Conservation (phyloP, 257 asterid species). For the Nicotiana noctiflora region DNA sequence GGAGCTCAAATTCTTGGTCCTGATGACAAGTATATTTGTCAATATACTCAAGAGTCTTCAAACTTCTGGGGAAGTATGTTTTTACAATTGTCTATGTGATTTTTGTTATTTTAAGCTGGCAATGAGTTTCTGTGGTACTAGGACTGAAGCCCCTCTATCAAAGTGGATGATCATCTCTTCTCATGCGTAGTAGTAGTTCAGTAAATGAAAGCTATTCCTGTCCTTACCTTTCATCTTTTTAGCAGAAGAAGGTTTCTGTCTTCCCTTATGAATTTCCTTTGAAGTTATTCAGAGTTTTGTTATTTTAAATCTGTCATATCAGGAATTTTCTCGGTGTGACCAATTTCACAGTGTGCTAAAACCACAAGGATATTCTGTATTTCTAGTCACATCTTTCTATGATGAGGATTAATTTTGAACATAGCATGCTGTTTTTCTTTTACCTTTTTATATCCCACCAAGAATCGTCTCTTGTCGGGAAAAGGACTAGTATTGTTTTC, state of each 20-base stretch:
- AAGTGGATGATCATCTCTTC: neutral
- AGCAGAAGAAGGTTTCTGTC: neutral
- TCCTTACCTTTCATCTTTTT: neutral
- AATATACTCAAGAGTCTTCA: conserved; percentile 58
- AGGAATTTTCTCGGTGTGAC: neutral
- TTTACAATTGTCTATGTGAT: neutral
- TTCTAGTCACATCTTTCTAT: neutral
- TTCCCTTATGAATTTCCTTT: neutral
- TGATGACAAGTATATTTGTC: conserved; percentile 92
- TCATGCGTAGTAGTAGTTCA: neutral
- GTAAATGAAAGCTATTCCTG: neutral
- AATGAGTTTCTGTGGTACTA: neutral
- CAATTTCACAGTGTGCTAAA: neutral
- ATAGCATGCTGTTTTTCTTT: neutral
- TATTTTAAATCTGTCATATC: neutral
- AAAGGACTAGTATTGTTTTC: neutral
- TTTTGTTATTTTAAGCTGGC: neutral
- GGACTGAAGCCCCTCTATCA: neutral
- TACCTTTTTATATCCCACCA: neutral
- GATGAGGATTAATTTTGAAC: neutral
- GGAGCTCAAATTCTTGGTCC: conserved; percentile 98
- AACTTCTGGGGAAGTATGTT: conserved; percentile 88
- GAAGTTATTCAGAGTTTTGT: neutral
- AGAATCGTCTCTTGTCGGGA: neutral
- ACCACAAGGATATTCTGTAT: neutral